Evolutionary conservation across 2,329 filamentous ascomycete genomes (phyloP).

Genomic region (Aspergillus sp.): DNA sequence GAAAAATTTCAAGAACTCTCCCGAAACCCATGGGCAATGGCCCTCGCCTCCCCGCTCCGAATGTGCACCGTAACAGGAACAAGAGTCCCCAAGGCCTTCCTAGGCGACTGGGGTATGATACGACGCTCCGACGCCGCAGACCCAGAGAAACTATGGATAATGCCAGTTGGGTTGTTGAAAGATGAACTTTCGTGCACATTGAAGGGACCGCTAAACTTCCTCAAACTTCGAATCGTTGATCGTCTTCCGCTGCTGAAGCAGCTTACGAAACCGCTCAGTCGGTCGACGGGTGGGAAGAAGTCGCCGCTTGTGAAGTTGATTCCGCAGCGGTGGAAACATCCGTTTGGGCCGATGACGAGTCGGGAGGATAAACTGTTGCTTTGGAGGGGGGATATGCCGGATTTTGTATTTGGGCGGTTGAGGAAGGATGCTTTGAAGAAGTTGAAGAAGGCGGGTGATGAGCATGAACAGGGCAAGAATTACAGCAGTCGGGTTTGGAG

Average conservation of each 20-base stretch:
- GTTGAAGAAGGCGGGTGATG: slow-evolving; percentile 28
- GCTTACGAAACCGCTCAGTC: slow-evolving; percentile 11
- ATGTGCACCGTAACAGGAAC: slow-evolving; percentile 26
- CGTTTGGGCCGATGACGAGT: slow-evolving; percentile 20
- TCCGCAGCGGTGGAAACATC: slow-evolving; percentile 31
- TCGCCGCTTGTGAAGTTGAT: slow-evolving; percentile 17
- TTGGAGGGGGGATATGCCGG: slow-evolving; percentile 45
- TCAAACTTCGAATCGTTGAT: slow-evolving; percentile 22
- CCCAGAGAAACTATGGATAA: slow-evolving; percentile 21
- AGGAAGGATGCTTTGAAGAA: slow-evolving; percentile 28
- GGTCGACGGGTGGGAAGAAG: slow-evolving; percentile 7
- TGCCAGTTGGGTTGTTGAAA: slow-evolving; percentile 27
- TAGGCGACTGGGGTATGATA: slow-evolving; percentile 32
- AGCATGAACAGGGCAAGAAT: slow-evolving; percentile 11
- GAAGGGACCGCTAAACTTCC: slow-evolving; percentile 3
- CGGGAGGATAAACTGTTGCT: slow-evolving; percentile 26
- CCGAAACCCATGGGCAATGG: slow-evolving; percentile 36
- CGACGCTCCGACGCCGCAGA: slow-evolving; percentile 19
- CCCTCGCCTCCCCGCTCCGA: slow-evolving; percentile 31
- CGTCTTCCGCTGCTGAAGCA: slow-evolving; percentile 19
- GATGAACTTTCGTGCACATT: slow-evolving; percentile 19
- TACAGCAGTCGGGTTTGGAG: slow-evolving; percentile 19
- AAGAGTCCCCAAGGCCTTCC: slow-evolving; percentile 27
- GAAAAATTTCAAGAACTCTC: slow-evolving; percentile 23
- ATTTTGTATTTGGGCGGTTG: slow-evolving; percentile 34